phyloP scores from a whole-genome alignment of 2,329 filamentous ascomycete genomes.

The Ascochyta fabae region DNA sequence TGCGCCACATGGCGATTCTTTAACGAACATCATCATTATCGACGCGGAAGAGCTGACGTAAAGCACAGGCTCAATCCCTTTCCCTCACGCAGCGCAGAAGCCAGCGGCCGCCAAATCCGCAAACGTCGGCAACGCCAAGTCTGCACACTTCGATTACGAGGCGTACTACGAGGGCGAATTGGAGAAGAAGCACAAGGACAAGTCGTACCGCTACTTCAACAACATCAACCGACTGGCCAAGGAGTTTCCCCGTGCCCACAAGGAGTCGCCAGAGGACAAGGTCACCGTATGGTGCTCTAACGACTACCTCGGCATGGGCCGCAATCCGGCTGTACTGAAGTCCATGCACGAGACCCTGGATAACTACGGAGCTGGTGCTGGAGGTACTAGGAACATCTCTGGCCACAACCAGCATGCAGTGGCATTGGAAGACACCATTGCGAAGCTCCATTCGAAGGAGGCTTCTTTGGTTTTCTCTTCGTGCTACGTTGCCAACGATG shows the following conservation, averaged over 20 bases:
- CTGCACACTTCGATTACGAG: conserved; percentile 83
- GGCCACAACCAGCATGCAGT: conserved; percentile 97
- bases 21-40: conserved; percentile 4
- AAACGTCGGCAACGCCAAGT: conserved; percentile 52
- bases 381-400: conserved; percentile 96
- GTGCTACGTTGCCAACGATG: conserved; percentile 98
- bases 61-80: conserved; percentile 36
- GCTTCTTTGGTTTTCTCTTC: conserved; percentile 93
- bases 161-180: conserved; percentile 86
- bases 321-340: conserved; percentile 84
- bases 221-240: conserved; percentile 99
- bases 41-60: not conserved
- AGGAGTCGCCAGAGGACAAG: conserved; percentile 78
- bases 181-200: conserved; percentile 99
- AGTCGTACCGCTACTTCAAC: conserved; percentile 99
- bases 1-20: conserved; percentile 2
- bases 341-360: conserved; percentile 95
- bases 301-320: conserved; percentile 97
- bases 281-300: conserved; percentile 99
- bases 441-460: conserved; percentile 90
- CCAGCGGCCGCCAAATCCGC: conserved; percentile 27
- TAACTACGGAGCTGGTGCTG: conserved; percentile 91
- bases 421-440: conserved; percentile 78
- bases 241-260: conserved; percentile 95
- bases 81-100: conserved; percentile 38